A percentile compares a stretch with the other conserved stretches of the same genome.
Conservation (phyloP, 768 basidiomycete genomes). For the Suillus spraguei region DNA sequence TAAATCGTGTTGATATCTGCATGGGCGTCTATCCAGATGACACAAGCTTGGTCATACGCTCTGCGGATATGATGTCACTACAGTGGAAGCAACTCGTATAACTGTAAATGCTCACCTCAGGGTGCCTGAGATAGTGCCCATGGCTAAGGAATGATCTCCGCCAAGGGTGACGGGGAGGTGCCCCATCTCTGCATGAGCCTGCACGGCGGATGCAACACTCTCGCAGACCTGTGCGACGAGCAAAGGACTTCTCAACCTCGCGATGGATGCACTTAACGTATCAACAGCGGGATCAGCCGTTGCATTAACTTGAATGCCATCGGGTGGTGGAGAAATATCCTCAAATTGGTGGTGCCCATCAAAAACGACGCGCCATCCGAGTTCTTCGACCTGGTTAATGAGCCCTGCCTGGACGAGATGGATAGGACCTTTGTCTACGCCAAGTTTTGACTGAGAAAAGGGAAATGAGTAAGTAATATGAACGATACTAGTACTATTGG, state of each 20-base stretch:
- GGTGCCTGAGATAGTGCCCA: constrained; percentile 36
- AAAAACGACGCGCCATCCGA: constrained; percentile 91
- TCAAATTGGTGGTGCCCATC: constrained; percentile 91
- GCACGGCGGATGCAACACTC: constrained; percentile 78
- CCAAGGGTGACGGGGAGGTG: constrained; percentile 89
- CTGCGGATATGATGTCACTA: too few species aligned
- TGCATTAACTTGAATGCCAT: not conserved
- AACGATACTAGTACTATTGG: not conserved
- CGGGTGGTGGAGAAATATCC: constrained; percentile 57
- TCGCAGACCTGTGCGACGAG: constrained; percentile 83
- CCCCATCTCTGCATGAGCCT: constrained; percentile 73
- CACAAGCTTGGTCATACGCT: constrained; percentile 62
- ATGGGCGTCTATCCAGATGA: too few species aligned
- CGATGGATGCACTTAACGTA: constrained; percentile 62
- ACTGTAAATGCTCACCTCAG: too few species aligned
- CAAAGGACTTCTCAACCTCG: constrained; percentile 88
- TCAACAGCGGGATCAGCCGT: not conserved
- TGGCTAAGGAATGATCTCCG: constrained; percentile 92
- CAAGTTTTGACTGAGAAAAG: constrained; percentile 60
- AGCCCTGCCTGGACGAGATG: constrained; percentile 89
- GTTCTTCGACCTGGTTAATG: constrained; percentile 66
- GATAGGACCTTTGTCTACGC: constrained; percentile 89
- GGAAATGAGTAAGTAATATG: constrained; percentile 16
- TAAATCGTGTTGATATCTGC: too few species aligned
- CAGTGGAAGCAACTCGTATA: too few species aligned